These are phyloP conservation scores for Stygiomarasmius scandens DNA, from an alignment of 1,284 basidiomycete species.

Conservation along the genomic window DNA sequence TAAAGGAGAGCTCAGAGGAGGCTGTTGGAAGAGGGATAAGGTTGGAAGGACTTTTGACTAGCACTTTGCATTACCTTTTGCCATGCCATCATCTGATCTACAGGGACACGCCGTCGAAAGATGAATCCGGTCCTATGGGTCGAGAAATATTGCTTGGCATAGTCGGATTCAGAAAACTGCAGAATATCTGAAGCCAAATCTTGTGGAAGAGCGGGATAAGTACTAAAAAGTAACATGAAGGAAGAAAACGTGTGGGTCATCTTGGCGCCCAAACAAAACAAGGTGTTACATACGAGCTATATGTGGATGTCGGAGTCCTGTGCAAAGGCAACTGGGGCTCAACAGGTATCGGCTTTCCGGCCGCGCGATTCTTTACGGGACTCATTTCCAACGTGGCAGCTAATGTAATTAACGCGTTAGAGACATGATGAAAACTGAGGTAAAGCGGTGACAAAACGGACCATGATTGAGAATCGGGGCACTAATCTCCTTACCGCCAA, in stretches of 20 bases:
- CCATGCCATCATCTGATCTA: constrained; percentile 87
- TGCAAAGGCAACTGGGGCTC: constrained; percentile 37
- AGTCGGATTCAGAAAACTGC: constrained; percentile 82
- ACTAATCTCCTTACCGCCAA: constrained; percentile 67
- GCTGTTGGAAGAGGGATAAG: constrained; percentile 33
- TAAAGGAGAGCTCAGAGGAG: constrained; percentile 72
- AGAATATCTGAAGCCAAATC: constrained; percentile 82
- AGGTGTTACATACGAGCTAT: too few relatives aligned
- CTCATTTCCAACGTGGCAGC: constrained; percentile 75
- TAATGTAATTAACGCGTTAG: constrained; percentile 26
- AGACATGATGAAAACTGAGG: constrained; percentile 12
- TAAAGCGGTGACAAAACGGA: constrained; percentile 29
- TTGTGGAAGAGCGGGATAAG: constrained; percentile 71
- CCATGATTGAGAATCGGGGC: constrained; percentile 66
- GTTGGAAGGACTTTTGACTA: neutral
- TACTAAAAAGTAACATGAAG: constrained; percentile 36
- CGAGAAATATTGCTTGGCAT: constrained; percentile 87
- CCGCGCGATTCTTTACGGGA: constrained; percentile 65
- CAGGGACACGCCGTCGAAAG: constrained; percentile 76
- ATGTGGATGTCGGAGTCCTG: constrained; percentile 41
- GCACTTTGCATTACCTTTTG: constrained; percentile 60
- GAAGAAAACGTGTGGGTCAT: constrained; percentile 4
- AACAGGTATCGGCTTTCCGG: constrained; percentile 71
- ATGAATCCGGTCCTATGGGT: constrained; percentile 84
- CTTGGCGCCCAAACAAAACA: constrained; percentile 55